These are phyloP conservation scores for Phialocephala subalpina DNA, from an alignment of 2,329 filamentous ascomycete species.

Conservation along the genomic window DNA sequence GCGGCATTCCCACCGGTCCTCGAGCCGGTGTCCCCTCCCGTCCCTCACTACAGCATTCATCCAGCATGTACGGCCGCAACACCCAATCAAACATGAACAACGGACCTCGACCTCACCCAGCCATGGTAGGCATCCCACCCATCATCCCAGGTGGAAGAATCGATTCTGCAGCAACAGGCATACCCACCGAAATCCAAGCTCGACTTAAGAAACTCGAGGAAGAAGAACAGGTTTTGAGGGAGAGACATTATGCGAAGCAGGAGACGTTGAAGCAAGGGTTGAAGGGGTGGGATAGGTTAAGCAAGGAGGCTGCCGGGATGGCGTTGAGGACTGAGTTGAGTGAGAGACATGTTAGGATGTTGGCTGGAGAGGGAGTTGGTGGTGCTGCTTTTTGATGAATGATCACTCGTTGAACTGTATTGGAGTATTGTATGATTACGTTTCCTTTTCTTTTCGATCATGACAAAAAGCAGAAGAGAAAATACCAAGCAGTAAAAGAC, in stretches of 20 bases:
- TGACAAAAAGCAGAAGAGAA: not conserved
- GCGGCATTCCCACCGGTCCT: constrained; percentile 42
- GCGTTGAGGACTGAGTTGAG: constrained; percentile 44
- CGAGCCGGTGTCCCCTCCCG: constrained; percentile 41
- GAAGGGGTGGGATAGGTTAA: constrained; percentile 44
- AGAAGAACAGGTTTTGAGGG: constrained; percentile 42
- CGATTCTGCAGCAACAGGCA: constrained; percentile 42
- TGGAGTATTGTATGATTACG: constrained; percentile 1
- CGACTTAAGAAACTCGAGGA: constrained; percentile 44
- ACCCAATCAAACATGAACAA: constrained; percentile 25
- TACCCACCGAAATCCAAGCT: constrained; percentile 38
- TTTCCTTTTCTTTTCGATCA: not conserved
- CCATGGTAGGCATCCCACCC: constrained; percentile 42
- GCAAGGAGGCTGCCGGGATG: constrained; percentile 38
- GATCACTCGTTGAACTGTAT: not conserved
- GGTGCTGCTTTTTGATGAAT: constrained; percentile 42
- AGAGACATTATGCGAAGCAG: constrained; percentile 42
- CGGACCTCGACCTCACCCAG: constrained; percentile 43
- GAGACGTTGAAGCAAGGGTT: constrained; percentile 42
- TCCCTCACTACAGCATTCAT: constrained; percentile 38
- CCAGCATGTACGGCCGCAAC: constrained; percentile 34
- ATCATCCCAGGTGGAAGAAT: constrained; percentile 44
- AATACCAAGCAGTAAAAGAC: not conserved
- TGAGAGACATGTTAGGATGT: constrained; percentile 43
- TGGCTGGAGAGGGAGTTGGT: constrained; percentile 44